Evolutionary conservation across 2,329 filamentous ascomycete genomes (phyloP).

Genomic region (Xylaria hypoxylon): DNA sequence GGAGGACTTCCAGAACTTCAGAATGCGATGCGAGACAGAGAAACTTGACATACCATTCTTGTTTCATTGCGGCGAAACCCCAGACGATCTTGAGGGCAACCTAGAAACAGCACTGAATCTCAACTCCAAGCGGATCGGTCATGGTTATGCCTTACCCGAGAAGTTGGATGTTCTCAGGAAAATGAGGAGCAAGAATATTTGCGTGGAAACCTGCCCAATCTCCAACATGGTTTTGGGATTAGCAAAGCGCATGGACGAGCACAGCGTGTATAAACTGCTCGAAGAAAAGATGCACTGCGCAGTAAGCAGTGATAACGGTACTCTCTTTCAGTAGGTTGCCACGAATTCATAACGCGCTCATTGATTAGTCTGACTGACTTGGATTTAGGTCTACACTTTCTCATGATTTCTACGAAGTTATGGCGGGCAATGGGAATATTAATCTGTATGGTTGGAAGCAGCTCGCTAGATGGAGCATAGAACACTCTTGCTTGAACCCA

Average conservation of each 20-base stretch:
- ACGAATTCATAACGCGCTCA: background rate
- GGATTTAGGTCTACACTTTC: conserved; percentile 72
- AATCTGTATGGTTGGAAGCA: conserved; percentile 78
- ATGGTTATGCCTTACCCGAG: conserved; percentile 76
- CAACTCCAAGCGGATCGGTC: conserved; percentile 76
- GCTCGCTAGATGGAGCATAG: conserved; percentile 70
- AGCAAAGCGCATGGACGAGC: conserved; percentile 72
- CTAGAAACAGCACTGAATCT: conserved; percentile 75
- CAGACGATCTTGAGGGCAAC: conserved; percentile 76
- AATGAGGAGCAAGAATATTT: conserved; percentile 73
- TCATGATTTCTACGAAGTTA: conserved; percentile 82
- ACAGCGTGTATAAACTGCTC: conserved; percentile 74
- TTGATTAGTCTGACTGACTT: conserved; percentile 24
- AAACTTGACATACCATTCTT: conserved; percentile 74
- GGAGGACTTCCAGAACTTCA: conserved; percentile 62
- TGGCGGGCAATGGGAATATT: conserved; percentile 76
- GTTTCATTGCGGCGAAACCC: conserved; percentile 81
- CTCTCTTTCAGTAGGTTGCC: conserved; percentile 70
- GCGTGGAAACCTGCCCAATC: conserved; percentile 81
- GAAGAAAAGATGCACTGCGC: conserved; percentile 81
- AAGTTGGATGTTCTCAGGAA: conserved; percentile 74
- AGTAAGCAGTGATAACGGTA: conserved; percentile 80
- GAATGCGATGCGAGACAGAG: conserved; percentile 57
- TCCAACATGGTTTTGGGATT: conserved; percentile 81
- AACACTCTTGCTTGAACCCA: conserved; percentile 66